A percentile compares a stretch with the other conserved stretches of the same genome.
Evolutionary conservation across 805 yeast genomes (phyloP).

Genomic region (Helenozyma baotianmanensis): DNA sequence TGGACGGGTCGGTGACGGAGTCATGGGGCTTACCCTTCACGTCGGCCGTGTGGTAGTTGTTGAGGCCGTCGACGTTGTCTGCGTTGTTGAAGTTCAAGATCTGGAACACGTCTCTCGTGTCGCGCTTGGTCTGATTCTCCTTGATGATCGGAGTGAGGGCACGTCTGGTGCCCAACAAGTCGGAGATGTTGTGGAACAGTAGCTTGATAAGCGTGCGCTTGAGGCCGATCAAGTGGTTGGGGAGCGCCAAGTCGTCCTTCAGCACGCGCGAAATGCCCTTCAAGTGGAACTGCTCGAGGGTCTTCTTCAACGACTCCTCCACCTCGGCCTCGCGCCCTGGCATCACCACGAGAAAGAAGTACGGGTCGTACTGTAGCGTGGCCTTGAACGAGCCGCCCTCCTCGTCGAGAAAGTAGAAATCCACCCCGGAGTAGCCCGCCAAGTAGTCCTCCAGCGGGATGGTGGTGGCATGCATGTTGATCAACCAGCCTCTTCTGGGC

Average conservation of each 20-base stretch:
- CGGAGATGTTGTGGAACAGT: conserved; percentile 68
- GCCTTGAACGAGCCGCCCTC: conserved; percentile 96
- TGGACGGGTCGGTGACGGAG: conserved; percentile 47
- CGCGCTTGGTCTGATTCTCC: conserved; percentile 58
- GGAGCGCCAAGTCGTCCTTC: conserved; percentile 77
- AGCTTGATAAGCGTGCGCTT: conserved; percentile 61
- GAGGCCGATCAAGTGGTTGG: conserved; percentile 83
- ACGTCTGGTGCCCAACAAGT: conserved; percentile 71
- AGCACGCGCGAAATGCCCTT: conserved; percentile 51
- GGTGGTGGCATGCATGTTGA: conserved; percentile 88
- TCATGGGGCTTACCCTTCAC: conserved; percentile 6
- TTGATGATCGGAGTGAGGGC: conserved; percentile 63
- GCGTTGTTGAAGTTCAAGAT: conserved; percentile 42
- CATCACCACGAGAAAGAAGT: conserved; percentile 68
- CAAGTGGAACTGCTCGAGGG: conserved; percentile 54
- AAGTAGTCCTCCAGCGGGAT: conserved; percentile 53
- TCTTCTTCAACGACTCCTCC: conserved; percentile 74
- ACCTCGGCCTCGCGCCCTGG: conserved; percentile 65
- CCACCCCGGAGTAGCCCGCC: conserved; percentile 84
- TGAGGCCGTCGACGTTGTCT: conserved; percentile 11
- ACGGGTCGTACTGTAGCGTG: conserved; percentile 80
- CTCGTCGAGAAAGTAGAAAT: conserved; percentile 88
- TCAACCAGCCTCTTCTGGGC: conserved; percentile 79
- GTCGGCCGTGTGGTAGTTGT: conserved; percentile 4
- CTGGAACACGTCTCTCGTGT: conserved; percentile 63